Evolutionary conservation across 2,329 filamentous ascomycete species (phyloP), one percentile per base, ranked within the genome.

Genomic region (Monilinia fructicola): DNA sequence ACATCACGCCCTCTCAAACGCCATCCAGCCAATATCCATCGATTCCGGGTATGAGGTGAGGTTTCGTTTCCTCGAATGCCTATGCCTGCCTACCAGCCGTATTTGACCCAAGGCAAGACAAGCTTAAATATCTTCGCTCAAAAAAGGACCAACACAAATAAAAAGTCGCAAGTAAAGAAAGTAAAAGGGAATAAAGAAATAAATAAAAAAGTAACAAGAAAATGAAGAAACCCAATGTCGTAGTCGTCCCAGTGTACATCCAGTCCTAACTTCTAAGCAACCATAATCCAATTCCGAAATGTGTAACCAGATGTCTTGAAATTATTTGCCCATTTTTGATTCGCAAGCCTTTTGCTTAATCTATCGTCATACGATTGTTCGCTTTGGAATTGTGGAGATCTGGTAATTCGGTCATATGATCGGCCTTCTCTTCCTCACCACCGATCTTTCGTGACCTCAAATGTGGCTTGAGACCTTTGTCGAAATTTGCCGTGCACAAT

Each of bases 401-500:
- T 38, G 76, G 75, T 28, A 82, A 75, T 38, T 80, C 78, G 7
- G 80, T 82, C 79, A 83, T 81, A 69, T 82, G 79, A 40, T 79
- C 79, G 67, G 76, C 74, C 70, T 84, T 83, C 72, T 86, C 84
- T 48, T 83, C 81, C 67, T 78, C 79, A 65, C 75, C 76, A 59
- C 77, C 75, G 21, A 81, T 76, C 73, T 83, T 85, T 70, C 84
- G 81, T 75, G 83, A 84, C 73, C 87, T 84, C 67, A 99, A 85
- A 77, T 98, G 93, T 12, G 88, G 88, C 81, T 96, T 97, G 68
- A 99, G 83, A 11, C 95, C 95, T 71, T 89, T 89, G 78, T 90
- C 86, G 80, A 98, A 99, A 81, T 98, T 98, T 78, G 85, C 81
- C 79, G 92, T 93, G 83, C 94, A 98, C 74, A 94, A 83, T 75